A percentile compares a stretch with the other conserved stretches of the same genome.
phyloP scores from a whole-genome alignment of 2,329 filamentous ascomycete genomes.

The Dothistroma pini region DNA sequence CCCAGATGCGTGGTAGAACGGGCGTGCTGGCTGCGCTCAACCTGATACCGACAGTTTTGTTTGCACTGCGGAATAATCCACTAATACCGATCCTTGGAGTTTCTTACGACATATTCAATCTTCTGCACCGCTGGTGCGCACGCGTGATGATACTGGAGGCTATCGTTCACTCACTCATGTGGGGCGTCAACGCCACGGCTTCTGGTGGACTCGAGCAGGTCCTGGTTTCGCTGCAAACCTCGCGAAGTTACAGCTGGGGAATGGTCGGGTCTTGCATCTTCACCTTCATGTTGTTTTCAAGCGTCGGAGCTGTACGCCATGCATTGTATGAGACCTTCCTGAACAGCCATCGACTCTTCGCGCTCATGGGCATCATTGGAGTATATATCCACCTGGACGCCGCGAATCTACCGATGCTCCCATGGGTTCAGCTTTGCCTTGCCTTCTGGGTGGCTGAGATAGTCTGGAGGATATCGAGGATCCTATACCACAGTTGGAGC shows the following conservation, averaged over 20 bases:
- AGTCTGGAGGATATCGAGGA: constrained; percentile 45
- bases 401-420: constrained; percentile 62
- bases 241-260: constrained; percentile 64
- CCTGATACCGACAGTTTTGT: constrained; percentile 84
- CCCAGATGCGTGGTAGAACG: constrained; percentile 79
- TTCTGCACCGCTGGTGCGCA: constrained; percentile 79
- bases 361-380: constrained; percentile 62
- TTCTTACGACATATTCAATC: constrained; percentile 95
- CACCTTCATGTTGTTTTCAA: constrained; percentile 62
- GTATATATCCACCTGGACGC: constrained; percentile 75
- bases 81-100: constrained; percentile 77
- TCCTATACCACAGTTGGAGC: constrained; percentile 54
- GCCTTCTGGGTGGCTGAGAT: constrained; percentile 73
- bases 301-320: constrained; percentile 77
- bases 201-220: constrained; percentile 62
- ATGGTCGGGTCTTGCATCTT: constrained; percentile 60
- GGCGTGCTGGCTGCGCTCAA: constrained; percentile 83
- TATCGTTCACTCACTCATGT: constrained; percentile 68
- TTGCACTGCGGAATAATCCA: constrained; percentile 90
- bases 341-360: constrained; percentile 75
- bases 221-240: constrained; percentile 50
- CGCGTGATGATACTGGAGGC: constrained; percentile 67
- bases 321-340: constrained; percentile 97
- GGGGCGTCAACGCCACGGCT: constrained; percentile 62
- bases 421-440: constrained; percentile 71